These are phyloP conservation scores for Wickerhamiella australiensis DNA, from an alignment of 805 yeast species.

Conservation along the genomic window DNA sequence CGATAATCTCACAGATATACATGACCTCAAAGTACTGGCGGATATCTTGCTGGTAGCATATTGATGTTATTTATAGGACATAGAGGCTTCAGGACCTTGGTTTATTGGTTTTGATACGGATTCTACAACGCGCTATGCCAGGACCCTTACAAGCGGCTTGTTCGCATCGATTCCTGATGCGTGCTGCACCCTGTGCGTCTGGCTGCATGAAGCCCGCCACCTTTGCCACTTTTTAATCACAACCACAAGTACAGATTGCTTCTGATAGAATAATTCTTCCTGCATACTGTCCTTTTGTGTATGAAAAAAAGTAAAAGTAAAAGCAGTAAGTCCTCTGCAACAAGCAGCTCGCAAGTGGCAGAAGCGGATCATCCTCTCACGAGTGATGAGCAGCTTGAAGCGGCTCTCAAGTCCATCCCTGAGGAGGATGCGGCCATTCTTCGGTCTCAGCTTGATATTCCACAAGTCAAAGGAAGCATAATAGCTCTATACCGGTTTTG, in stretches of 20 bases:
- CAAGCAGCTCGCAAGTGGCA: neutral
- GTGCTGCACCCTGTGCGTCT: no score
- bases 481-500: slow-evolving; percentile 30
- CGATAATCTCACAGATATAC: slow-evolving; percentile 40
- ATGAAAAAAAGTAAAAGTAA: neutral
- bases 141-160: slow-evolving; percentile 47
- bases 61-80: slow-evolving; percentile 46
- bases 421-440: slow-evolving; percentile 27
- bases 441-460: slow-evolving; percentile 26
- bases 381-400: slow-evolving; percentile 1
- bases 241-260: no score
- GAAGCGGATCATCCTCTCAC: neutral
- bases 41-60: slow-evolving; percentile 70
- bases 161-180: no score
- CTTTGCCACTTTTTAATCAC: no score
- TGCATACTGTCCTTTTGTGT: no score
- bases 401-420: slow-evolving; percentile 18
- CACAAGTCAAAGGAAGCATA: slow-evolving; percentile 20
- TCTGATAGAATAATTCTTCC: no score
- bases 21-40: slow-evolving; percentile 71
- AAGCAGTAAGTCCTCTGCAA: neutral
- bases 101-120: slow-evolving; percentile 59
- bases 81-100: slow-evolving; percentile 55
- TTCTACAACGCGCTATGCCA: slow-evolving; percentile 53
- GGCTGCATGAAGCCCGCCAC: no score